A percentile compares a stretch with the other conserved stretches of the same genome.
phyloP scores from a whole-genome alignment of 2,329 filamentous ascomycete species.

The Dothistroma septosporum region DNA sequence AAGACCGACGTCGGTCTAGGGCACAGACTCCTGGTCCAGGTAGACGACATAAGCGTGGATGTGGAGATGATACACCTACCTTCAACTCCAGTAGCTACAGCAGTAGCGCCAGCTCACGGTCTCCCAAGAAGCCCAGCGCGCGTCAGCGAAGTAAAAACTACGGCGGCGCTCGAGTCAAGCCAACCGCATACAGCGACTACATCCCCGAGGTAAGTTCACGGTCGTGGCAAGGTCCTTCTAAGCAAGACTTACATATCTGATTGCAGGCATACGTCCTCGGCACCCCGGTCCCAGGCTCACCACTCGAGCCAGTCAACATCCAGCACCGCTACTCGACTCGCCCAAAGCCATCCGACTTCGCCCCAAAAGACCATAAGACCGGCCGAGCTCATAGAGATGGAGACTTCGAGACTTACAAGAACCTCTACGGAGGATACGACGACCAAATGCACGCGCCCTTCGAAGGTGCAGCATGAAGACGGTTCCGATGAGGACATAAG shows the following conservation, averaged over 20 bases:
- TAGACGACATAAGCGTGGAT: background rate
- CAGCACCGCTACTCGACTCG: conserved; percentile 4
- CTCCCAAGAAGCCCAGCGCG: conserved; percentile 5
- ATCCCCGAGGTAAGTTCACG: conserved; percentile 14
- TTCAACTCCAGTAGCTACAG: background rate
- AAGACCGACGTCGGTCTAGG: background rate
- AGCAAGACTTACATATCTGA: background rate
- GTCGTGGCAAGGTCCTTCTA: background rate
- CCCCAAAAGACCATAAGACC: conserved; percentile 15
- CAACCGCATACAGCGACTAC: conserved; percentile 12
- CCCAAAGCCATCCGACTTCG: conserved; percentile 18
- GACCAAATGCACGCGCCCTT: conserved; percentile 15
- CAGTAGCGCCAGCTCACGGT: conserved; percentile 1
- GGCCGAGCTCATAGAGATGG: conserved; percentile 12
- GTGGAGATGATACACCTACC: conserved; percentile 10
- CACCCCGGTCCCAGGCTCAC: conserved; percentile 8
- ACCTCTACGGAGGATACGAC: conserved; percentile 21
- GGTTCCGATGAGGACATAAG: background rate
- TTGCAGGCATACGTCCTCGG: conserved; percentile 2
- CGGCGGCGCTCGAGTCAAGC: conserved; percentile 9
- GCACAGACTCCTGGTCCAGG: background rate
- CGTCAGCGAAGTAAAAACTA: conserved; percentile 1
- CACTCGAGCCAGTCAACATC: conserved; percentile 14
- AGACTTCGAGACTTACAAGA: conserved; percentile 14
- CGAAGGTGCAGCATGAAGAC: conserved; percentile 4